Conservation (phyloP, 2,329 filamentous ascomycete genomes). For the Fusarium tricinctum region DNA sequence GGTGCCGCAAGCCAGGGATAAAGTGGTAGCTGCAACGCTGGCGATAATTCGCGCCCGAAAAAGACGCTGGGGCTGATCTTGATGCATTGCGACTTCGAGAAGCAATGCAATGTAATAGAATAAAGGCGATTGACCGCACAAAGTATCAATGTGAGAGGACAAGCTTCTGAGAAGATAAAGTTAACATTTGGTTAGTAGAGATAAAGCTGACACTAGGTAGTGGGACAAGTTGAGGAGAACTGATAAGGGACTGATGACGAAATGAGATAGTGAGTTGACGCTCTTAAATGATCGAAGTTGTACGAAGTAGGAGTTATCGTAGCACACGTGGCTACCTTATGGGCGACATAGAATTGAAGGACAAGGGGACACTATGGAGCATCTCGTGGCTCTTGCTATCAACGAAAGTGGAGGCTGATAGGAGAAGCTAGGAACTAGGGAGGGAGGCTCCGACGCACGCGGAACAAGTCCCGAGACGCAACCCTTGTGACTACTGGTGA, state of each 20-base stretch:
- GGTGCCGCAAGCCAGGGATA: conserved; percentile 91
- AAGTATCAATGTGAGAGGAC: conserved; percentile 9
- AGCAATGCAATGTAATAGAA: neutral
- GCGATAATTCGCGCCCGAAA: conserved; percentile 80
- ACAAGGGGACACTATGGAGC: conserved; percentile 28
- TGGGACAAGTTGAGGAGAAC: conserved; percentile 14
- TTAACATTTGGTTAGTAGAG: conserved; percentile 38
- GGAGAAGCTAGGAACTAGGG: neutral
- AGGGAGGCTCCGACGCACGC: conserved; percentile 24
- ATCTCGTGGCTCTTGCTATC: conserved; percentile 27
- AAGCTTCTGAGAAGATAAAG: conserved; percentile 21
- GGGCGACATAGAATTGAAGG: conserved; percentile 3
- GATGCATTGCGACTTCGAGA: conserved; percentile 43
- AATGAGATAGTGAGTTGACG: conserved; percentile 22
- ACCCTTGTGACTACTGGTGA: conserved; percentile 29
- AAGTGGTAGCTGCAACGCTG: conserved; percentile 85
- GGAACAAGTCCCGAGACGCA: conserved; percentile 38
- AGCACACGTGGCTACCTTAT: conserved; percentile 26
- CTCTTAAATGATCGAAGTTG: conserved; percentile 9
- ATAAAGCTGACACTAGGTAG: conserved; percentile 33
- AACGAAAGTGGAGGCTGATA: conserved; percentile 6
- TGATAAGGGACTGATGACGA: conserved; percentile 8
- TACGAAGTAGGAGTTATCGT: neutral
- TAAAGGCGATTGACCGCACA: conserved; percentile 3
- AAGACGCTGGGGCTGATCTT: conserved; percentile 56